phyloP scores from a whole-genome alignment of 768 basidiomycete genomes.

The Leccinum uliginosum region DNA sequence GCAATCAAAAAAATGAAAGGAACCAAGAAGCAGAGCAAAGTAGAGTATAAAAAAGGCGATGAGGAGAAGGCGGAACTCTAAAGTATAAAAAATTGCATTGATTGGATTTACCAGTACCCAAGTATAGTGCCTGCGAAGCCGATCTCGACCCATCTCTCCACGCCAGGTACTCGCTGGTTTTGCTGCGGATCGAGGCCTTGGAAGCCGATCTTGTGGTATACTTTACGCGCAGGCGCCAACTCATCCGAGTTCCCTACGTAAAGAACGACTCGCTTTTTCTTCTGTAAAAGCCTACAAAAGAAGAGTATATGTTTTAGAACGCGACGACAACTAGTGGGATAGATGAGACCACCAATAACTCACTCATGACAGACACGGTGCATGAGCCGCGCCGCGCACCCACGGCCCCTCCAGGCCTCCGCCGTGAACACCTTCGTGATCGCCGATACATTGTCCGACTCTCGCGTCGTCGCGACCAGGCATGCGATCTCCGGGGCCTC shows the following conservation, averaged over 20 bases:
- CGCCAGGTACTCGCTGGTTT: constrained; percentile 6
- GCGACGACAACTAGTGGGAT: too few relatives aligned
- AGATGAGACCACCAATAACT: constrained; percentile 23
- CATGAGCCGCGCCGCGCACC: constrained; percentile 61
- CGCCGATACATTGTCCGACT: constrained; percentile 50
- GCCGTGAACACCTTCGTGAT: constrained; percentile 74
- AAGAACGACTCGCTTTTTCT: constrained; percentile 41
- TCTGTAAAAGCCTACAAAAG: constrained; percentile 28
- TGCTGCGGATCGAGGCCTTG: constrained; percentile 12
- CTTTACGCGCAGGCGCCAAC: constrained; percentile 16
- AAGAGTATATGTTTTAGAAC: too few relatives aligned
- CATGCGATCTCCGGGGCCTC: constrained; percentile 47
- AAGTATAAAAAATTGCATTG: too few relatives aligned
- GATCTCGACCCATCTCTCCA: constrained; percentile 18
- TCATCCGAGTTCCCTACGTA: constrained; percentile 49
- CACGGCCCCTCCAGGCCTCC: constrained; percentile 44
- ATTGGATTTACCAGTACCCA: constrained; percentile 14
- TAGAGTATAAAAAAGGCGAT: too few relatives aligned
- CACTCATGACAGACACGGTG: constrained; percentile 53
- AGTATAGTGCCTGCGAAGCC: constrained; percentile 13
- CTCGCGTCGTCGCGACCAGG: constrained; percentile 66
- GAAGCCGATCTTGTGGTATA: constrained; percentile 21
- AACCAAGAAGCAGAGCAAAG: too few relatives aligned
- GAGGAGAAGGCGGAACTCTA: background rate
- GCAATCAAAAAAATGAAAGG: background rate